phyloP scores from a whole-genome alignment of 1,284 basidiomycete genomes.

The Ceratorhiza oryzae-sativae region DNA sequence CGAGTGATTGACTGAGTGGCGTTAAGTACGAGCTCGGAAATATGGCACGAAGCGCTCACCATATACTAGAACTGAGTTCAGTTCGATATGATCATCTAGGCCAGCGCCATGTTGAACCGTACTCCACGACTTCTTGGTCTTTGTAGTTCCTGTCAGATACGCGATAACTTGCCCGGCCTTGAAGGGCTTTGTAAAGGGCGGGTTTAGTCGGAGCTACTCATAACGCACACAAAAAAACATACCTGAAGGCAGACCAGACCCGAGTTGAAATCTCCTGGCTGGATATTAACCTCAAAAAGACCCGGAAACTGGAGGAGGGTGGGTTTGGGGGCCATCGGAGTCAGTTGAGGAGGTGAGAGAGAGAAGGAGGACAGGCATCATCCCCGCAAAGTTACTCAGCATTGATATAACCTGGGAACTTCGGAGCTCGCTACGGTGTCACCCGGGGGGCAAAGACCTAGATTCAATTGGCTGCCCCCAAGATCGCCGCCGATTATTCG shows the following conservation, averaged over 20 bases:
- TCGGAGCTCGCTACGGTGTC: neutral
- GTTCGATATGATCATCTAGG: slow-evolving; percentile 61
- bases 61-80: slow-evolving; percentile 71
- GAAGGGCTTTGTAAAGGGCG: slow-evolving; percentile 29
- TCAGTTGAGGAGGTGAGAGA: neutral
- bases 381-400: neutral
- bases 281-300: slow-evolving; percentile 37
- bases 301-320: slow-evolving; percentile 28
- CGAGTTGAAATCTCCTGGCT: slow-evolving; percentile 40
- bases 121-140: slow-evolving; percentile 51
- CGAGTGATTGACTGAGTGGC: slow-evolving; percentile 65
- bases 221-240: slow-evolving; percentile 15
- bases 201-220: neutral
- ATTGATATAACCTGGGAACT: neutral
- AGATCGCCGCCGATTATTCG: neutral
- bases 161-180: slow-evolving; percentile 40
- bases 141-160: slow-evolving; percentile 25
- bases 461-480: neutral
- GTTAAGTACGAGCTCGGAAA: neutral
- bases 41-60: slow-evolving; percentile 45
- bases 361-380: neutral
- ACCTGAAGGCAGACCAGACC: slow-evolving; percentile 38
- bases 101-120: slow-evolving; percentile 56
- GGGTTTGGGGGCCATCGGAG: slow-evolving; percentile 16
- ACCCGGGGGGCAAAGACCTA: neutral